Conservation (phyloP, 306 rosid species). For the Rosa rugosa region DNA sequence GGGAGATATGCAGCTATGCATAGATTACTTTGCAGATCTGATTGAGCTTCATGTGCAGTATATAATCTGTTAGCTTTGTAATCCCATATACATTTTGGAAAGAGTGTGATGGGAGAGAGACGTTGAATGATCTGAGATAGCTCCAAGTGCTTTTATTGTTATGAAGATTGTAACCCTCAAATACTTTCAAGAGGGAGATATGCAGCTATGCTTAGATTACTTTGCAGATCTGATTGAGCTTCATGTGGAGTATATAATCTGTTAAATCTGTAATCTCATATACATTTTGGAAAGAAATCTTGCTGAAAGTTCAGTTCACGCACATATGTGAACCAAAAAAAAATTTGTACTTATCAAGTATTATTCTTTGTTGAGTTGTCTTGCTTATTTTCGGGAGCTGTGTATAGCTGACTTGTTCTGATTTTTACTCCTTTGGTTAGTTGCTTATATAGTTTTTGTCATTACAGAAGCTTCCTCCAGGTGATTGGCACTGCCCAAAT, state of each 20-base stretch:
- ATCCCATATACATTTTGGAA: neutral
- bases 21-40: neutral
- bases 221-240: neutral
- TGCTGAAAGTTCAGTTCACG: neutral
- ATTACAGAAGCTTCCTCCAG: conserved; percentile 81
- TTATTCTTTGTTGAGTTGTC: neutral
- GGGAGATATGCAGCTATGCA: neutral
- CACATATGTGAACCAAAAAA: neutral
- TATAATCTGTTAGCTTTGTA: neutral
- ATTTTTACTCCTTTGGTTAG: conserved; percentile 4
- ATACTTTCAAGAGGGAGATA: neutral
- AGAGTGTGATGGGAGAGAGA: neutral
- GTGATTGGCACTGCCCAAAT: conserved; percentile 96
- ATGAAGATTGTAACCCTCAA: neutral
- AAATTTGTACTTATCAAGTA: neutral
- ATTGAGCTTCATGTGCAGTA: neutral
- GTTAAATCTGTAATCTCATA: neutral
- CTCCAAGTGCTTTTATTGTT: neutral
- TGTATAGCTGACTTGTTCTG: conserved; percentile 6
- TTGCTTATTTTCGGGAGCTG: neutral
- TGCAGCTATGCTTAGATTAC: neutral
- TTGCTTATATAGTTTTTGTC: conserved; percentile 28
- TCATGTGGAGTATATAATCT: neutral
- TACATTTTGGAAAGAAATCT: neutral
- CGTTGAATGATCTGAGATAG: neutral